These are phyloP conservation scores for Lichtheimia ornata DNA, from an alignment of 371 early-diverging fungal genomes.

Conservation along the genomic window DNA sequence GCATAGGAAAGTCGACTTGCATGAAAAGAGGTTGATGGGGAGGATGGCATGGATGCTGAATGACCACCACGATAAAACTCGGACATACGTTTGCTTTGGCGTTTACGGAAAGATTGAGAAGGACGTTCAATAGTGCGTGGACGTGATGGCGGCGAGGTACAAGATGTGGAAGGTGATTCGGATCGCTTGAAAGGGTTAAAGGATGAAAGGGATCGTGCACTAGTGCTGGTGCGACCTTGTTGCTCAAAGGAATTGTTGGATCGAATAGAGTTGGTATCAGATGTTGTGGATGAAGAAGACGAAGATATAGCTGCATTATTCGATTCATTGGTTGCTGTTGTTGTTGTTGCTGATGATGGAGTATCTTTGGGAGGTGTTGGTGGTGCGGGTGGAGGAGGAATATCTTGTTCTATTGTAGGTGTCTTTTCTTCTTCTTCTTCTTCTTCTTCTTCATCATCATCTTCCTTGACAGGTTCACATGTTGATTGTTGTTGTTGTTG, in stretches of 20 bases:
- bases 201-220: conserved; percentile 3
- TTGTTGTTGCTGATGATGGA: too few relatives aligned
- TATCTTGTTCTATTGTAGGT: not conserved
- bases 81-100: conserved; percentile 30
- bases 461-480: conserved; percentile 6
- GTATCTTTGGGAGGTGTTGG: not conserved
- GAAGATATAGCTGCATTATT: too few relatives aligned
- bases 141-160: not conserved
- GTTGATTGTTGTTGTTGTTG: not conserved
- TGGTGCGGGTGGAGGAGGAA: not conserved
- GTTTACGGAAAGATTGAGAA: conserved; percentile 25
- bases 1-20: conserved; percentile 11
- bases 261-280: too few relatives aligned
- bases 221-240: conserved; percentile 3
- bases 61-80: conserved; percentile 14
- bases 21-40: conserved; percentile 9
- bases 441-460: not conserved
- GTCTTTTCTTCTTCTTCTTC: not conserved
- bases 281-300: too few relatives aligned
- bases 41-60: conserved; percentile 3
- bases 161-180: conserved; percentile 7
- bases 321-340: too few relatives aligned
- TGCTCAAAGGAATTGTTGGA: conserved; percentile 8
- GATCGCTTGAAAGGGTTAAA: conserved; percentile 14
- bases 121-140: conserved; percentile 19